A percentile compares a stretch with the other conserved stretches of the same genome.
Conservation (phyloP, 768 basidiomycete genomes). For the Nidula microcarpa region DNA sequence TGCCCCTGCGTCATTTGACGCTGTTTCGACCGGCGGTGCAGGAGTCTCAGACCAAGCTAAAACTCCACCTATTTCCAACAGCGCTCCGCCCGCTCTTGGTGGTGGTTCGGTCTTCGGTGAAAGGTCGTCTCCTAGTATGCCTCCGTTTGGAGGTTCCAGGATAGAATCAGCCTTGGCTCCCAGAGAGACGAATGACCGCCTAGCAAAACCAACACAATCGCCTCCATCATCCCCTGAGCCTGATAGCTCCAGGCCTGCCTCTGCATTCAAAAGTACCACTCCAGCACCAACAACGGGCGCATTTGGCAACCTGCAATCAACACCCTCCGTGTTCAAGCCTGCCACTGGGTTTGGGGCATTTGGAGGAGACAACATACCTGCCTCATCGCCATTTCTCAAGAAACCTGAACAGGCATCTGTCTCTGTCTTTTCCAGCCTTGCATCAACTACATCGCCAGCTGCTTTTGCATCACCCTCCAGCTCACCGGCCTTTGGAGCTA, state of each 20-base stretch:
- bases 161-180: no score
- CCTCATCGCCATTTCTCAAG: slow-evolving; percentile 55
- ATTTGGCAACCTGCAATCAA: slow-evolving; percentile 25
- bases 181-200: no score
- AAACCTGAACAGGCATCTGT: slow-evolving; percentile 26
- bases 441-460: slow-evolving; percentile 6
- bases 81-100: slow-evolving; percentile 5
- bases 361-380: slow-evolving; percentile 32
- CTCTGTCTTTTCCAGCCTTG: slow-evolving; percentile 31
- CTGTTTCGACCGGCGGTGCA: neutral
- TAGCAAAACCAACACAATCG: slow-evolving; percentile 1
- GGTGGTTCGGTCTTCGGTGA: slow-evolving; percentile 1
- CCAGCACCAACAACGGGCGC: slow-evolving; percentile 14
- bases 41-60: slow-evolving; percentile 1
- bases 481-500: slow-evolving; percentile 33
- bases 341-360: slow-evolving; percentile 46
- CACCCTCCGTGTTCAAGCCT: slow-evolving; percentile 30
- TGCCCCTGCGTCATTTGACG: slow-evolving; percentile 21
- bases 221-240: slow-evolving; percentile 19
- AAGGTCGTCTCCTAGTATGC: slow-evolving; percentile 1
- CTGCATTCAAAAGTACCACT: slow-evolving; percentile 6
- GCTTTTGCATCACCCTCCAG: slow-evolving; percentile 14
- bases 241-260: slow-evolving; percentile 6
- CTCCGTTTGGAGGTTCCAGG: no score
- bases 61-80: neutral